A percentile compares a stretch with the other conserved stretches of the same genome.
Evolutionary conservation across 1,139 yeast genomes (phyloP).

Genomic region (Saccharomyces hybrid): DNA sequence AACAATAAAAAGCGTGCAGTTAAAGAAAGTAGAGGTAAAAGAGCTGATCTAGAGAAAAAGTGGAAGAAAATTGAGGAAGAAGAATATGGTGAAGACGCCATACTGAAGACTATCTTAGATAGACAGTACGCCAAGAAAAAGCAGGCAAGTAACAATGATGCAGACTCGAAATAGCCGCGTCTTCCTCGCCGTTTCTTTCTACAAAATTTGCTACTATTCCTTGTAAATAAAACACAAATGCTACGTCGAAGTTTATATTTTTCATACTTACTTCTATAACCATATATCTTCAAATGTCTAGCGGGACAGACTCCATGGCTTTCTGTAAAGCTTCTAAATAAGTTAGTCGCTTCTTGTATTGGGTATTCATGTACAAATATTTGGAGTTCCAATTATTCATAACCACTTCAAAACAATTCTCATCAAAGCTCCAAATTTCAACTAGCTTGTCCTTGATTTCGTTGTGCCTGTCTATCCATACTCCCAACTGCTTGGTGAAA

Average conservation of each 20-base stretch:
- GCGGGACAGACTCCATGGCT: not conserved
- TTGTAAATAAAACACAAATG: not conserved
- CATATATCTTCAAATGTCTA: conserved; percentile 14
- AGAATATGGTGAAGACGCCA: conserved; percentile 68
- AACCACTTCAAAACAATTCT: conserved; percentile 24
- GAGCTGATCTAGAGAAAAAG: conserved; percentile 45
- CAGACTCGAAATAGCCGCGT: not conserved
- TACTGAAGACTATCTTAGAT: conserved; percentile 60
- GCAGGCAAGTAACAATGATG: not conserved
- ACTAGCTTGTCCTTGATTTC: conserved; percentile 29
- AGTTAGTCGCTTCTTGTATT: conserved; percentile 30
- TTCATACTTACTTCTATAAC: conserved; percentile 6
- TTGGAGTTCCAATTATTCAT: conserved; percentile 37
- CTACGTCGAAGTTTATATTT: not conserved
- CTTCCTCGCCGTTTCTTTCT: not conserved
- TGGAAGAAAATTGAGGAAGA: conserved; percentile 66
- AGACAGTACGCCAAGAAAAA: conserved; percentile 29
- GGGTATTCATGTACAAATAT: conserved; percentile 32
- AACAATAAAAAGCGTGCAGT: conserved; percentile 61
- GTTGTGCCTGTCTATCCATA: conserved; percentile 33
- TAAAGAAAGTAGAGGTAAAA: conserved; percentile 47
- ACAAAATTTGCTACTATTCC: not conserved
- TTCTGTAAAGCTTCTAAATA: conserved; percentile 29
- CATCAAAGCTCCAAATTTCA: conserved; percentile 34
- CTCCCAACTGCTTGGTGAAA: conserved; percentile 30